These are phyloP conservation scores for Pythium brachiatum DNA, from an alignment of 352 stramenopile species.

Conservation along the genomic window DNA sequence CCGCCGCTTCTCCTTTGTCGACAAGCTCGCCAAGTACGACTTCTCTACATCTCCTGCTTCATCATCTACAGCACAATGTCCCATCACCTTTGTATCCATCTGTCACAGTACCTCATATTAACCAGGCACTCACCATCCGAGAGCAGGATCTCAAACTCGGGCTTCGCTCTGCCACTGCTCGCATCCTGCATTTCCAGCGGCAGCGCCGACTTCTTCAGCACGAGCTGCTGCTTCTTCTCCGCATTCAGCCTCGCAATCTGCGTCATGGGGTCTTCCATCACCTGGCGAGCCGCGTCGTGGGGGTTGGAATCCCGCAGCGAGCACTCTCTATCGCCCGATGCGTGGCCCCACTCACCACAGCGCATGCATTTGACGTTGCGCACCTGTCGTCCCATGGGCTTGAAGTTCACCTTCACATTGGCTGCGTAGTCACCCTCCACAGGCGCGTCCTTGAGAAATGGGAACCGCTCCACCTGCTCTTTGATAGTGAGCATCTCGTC, in stretches of 20 bases:
- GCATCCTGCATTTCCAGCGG: constrained; percentile 68
- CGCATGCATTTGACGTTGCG: constrained; percentile 85
- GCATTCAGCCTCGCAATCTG: constrained; percentile 40
- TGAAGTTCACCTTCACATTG: constrained; percentile 84
- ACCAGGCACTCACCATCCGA: constrained; percentile 55
- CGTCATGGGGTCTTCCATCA: constrained; percentile 71
- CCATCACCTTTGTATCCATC: too few relatives aligned
- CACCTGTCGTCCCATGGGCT: constrained; percentile 77
- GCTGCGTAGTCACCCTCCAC: constrained; percentile 84
- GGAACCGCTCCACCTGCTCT: constrained; percentile 86
- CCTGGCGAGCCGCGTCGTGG: constrained; percentile 67
- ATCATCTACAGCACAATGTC: constrained; percentile 18
- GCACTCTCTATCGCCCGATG: constrained; percentile 84
- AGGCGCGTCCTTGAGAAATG: constrained; percentile 86
- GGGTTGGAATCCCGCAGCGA: constrained; percentile 69
- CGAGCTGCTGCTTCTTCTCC: constrained; percentile 51
- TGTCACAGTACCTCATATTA: too few relatives aligned
- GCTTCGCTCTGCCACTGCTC: constrained; percentile 3
- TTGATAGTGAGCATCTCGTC: constrained; percentile 79
- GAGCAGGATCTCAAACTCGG: constrained; percentile 64
- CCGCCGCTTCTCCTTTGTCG: constrained; percentile 60
- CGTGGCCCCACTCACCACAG: constrained; percentile 81
- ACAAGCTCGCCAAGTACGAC: constrained; percentile 52
- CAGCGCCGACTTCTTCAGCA: constrained; percentile 50
- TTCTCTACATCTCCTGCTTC: constrained; percentile 40